These are phyloP conservation scores for Candida namnaoensis DNA, from an alignment of 805 yeast genomes.

Conservation along the genomic window DNA sequence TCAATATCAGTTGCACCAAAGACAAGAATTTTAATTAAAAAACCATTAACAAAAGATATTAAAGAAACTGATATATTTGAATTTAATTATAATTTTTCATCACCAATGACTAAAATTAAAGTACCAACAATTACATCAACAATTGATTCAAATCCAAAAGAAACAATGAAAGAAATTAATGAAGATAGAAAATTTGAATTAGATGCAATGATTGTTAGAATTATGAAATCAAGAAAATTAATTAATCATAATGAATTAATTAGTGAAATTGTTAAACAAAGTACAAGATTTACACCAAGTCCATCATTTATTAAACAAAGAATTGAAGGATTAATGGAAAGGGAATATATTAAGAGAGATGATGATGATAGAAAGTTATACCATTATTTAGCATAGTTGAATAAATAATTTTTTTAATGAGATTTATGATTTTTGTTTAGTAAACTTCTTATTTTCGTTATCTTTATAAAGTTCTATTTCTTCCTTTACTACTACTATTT, in stretches of 20 bases:
- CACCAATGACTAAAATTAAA: constrained; percentile 62
- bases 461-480: no score
- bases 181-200: constrained; percentile 60
- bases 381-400: constrained; percentile 52
- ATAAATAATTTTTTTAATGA: neutral
- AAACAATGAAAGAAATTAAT: constrained; percentile 46
- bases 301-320: constrained; percentile 61
- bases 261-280: constrained; percentile 53
- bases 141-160: constrained; percentile 26
- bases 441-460: no score
- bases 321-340: constrained; percentile 66
- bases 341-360: constrained; percentile 75
- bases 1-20: constrained; percentile 81
- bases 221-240: constrained; percentile 70
- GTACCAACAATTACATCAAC: constrained; percentile 52
- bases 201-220: constrained; percentile 82
- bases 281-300: constrained; percentile 63
- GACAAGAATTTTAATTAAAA: constrained; percentile 64
- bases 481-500: no score
- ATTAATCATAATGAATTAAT: constrained; percentile 57
- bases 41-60: constrained; percentile 69
- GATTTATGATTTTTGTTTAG: no score
- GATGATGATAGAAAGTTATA: constrained; percentile 49
- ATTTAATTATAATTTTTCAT: constrained; percentile 60
- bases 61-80: constrained; percentile 53